Evolutionary conservation across 2,329 filamentous ascomycete species (phyloP).

Genomic region (Penicillium sclerotigenum): DNA sequence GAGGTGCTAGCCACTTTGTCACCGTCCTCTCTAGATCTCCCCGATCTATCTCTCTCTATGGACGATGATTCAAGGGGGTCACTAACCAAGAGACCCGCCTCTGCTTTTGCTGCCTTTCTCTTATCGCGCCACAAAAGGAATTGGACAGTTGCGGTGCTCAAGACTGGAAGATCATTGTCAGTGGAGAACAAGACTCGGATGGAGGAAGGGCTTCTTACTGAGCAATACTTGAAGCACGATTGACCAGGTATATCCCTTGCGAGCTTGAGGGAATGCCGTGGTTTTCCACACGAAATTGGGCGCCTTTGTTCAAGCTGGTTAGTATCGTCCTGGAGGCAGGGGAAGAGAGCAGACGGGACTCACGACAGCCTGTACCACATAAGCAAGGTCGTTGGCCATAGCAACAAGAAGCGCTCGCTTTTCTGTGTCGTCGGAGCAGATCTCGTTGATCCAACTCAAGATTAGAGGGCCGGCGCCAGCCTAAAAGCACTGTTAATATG

Average conservation of each 20-base stretch:
- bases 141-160: not conserved
- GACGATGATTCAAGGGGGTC: not conserved
- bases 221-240: constrained; percentile 36
- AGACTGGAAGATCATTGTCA: not conserved
- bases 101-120: not conserved
- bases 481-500: constrained; percentile 7
- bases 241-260: constrained; percentile 39
- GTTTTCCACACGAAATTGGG: constrained; percentile 47
- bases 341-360: not conserved
- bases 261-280: constrained; percentile 38
- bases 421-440: constrained; percentile 32
- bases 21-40: not conserved
- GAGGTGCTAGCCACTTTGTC: not conserved
- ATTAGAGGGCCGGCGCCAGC: constrained; percentile 39
- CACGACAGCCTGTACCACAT: constrained; percentile 35
- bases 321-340: not conserved
- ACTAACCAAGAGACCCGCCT: not conserved
- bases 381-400: constrained; percentile 33
- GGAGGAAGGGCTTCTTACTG: constrained; percentile 22
- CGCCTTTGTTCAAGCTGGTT: constrained; percentile 8
- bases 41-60: not conserved
- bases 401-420: constrained; percentile 34
- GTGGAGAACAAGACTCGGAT: not conserved
- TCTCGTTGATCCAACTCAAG: constrained; percentile 39
- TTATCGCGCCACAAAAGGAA: constrained; percentile 3